These are phyloP conservation scores for Fusarium proliferatum DNA, from an alignment of 2,329 filamentous ascomycete species.

Conservation along the genomic window DNA sequence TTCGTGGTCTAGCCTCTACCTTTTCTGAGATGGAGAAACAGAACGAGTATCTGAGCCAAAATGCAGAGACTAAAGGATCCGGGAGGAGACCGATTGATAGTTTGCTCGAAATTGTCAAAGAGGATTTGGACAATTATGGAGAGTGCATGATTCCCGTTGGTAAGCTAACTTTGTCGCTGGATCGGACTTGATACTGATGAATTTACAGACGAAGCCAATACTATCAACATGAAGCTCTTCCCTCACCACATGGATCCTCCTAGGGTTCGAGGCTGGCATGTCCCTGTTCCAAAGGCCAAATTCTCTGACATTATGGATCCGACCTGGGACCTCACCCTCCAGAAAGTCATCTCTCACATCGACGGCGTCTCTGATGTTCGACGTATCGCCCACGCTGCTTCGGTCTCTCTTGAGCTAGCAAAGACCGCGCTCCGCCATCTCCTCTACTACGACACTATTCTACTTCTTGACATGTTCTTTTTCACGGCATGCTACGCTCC, in stretches of 20 bases:
- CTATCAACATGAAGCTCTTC: conserved; percentile 96
- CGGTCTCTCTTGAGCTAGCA: conserved; percentile 87
- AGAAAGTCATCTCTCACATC: conserved; percentile 84
- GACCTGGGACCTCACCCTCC: conserved; percentile 80
- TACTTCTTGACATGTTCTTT: conserved; percentile 94
- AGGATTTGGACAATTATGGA: conserved; percentile 95
- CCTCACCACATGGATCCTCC: conserved; percentile 82
- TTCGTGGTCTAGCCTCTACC: conserved; percentile 84
- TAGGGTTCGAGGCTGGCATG: conserved; percentile 86
- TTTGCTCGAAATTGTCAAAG: conserved; percentile 80
- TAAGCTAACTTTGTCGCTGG: conserved; percentile 54
- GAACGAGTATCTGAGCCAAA: conserved; percentile 80
- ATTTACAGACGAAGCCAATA: conserved; percentile 83
- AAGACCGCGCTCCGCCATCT: conserved; percentile 89
- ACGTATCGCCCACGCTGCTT: conserved; percentile 84
- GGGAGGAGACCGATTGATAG: conserved; percentile 79
- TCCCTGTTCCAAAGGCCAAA: conserved; percentile 81
- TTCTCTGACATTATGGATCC: conserved; percentile 72
- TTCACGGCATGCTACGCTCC: conserved; percentile 92
- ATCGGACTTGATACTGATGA: conserved; percentile 3
- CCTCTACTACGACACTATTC: conserved; percentile 90
- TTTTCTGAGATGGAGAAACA: conserved; percentile 94
- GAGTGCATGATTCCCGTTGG: conserved; percentile 99
- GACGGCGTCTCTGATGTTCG: conserved; percentile 92
- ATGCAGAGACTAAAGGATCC: conserved; percentile 59